Evolutionary conservation across 2,329 filamentous ascomycete species (phyloP), one percentile per base, ranked within the genome.

Genomic region (Elsinoe fawcettii): DNA sequence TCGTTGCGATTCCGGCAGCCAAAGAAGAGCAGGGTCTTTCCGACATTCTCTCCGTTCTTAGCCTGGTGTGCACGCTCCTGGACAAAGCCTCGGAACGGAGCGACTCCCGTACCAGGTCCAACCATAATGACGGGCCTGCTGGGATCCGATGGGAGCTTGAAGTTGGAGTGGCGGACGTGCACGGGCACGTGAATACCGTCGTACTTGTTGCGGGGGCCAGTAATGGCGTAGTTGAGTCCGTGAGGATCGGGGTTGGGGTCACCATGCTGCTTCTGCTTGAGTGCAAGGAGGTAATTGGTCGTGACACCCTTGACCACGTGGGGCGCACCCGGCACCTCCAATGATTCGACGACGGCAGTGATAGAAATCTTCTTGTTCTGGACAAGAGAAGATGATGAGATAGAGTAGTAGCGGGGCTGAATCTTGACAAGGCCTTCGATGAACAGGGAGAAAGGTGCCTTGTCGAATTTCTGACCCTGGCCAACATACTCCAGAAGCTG

Each of bases 371-470:
- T 92, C 74, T 95, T 86, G 70, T 93, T 91, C 70, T 99, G 91
- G 14, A 95, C 91, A 7, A 90, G 73, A 5, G 93, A 96, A 0
- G 93, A 97, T 1, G 95, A 99, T 1, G 93, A 99, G 72, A 99
- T 99, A 51, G 95, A 99, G 78, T 99, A 99, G 80, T 97, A 99
- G 51, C 93, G 89, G 37, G 93, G 92, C 73, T 99, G 93, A 58
- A 99, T 84, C 78, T 96, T 97, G 74, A 85, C 88, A 60, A 99
- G 74, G 63, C 90, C 88, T 78, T 99, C 93, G 63, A 99, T 90
- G 66, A 97, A 85, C 66, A 91, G 85, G 7, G 93, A 96, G 75
- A 99, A 97, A 14, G 93, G 95, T 57, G 96, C 84, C 56, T 84
- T 85, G 56, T 82, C 77, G 88, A 93, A 99, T 59, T 83, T 83